Evolutionary conservation across 164 flowering plant genomes (phyloP), one percentile per base, ranked within the genome.

Genomic region (Nymphaea colorata): DNA sequence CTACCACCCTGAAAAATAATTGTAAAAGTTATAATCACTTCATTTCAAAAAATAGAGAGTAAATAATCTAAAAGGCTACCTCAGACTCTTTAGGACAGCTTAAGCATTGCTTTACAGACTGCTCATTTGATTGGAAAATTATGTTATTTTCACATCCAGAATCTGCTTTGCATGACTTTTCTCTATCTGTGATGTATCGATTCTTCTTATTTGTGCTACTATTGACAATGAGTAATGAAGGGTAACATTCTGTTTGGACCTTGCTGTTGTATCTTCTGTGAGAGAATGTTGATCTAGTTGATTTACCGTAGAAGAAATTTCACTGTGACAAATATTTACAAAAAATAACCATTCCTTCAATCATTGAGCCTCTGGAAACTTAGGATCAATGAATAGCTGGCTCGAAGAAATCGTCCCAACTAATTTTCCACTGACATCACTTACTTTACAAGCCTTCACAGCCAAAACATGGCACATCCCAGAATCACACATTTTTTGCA

Each of bases 391-490:
- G 65, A 85, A 77, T 59, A 94, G 68, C 74, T 90, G 93, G 69
- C 84, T 87, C 1, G 83, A 66, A 60, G 86, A 70, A 66, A 90
- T 81, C 11, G 96, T 90, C 16, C 98, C 89, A 18, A 94, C 80
- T 25, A 88, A 63, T 77, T 89, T 94, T 67, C 99, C 99, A 72
- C 85, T 90, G 71, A 90, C 91, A 59, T 90, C 96, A 76, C 60
- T 87, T 12, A 94, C 84, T 71, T 94, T 84, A 64, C 77, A 89
- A 72, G 94, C 65, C 78, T 94, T 94, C 66, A 94, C 82, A 44
- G 98, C 99, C 74, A 91, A 75, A 76, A 94, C 87, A 71, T 98
- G 98, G 73, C 71, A 85, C 2, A 18, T 64, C 14, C 98, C 99
- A 59, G 89, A 76, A 73, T 92, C 98, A 70, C 95, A 86, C 75